These are phyloP conservation scores for Spirogloea muscicola DNA, from an alignment of 139 green algal species.

Conservation along the genomic window DNA sequence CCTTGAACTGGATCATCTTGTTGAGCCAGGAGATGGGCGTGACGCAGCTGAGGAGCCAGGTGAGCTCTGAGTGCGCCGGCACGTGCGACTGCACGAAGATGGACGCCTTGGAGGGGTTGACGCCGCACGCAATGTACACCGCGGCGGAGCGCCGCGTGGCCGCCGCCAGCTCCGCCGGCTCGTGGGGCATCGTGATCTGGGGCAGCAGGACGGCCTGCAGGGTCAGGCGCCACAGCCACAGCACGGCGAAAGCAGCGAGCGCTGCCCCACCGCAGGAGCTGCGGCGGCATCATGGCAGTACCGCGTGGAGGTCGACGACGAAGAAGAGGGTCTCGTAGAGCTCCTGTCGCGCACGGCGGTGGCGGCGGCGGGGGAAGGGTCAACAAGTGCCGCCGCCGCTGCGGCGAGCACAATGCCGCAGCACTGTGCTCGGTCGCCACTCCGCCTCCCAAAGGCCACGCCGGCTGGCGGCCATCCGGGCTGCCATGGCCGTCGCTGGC, in stretches of 20 bases:
- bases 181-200: constrained; percentile 66
- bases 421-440: too few species aligned
- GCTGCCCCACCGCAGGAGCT: neutral
- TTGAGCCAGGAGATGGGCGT: constrained; percentile 92
- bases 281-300: constrained; percentile 10
- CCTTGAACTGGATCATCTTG: constrained; percentile 98
- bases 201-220: neutral
- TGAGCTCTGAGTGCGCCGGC: constrained; percentile 83
- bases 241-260: neutral
- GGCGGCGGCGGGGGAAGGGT: neutral
- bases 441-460: neutral
- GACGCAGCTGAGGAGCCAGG: constrained; percentile 87
- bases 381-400: too few species aligned
- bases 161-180: constrained; percentile 72
- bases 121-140: constrained; percentile 87
- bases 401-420: too few species aligned
- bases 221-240: neutral
- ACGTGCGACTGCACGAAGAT: constrained; percentile 95
- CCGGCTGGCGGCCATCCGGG: constrained; percentile 68
- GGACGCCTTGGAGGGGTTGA: too few species aligned
- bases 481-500: constrained; percentile 14
- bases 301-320: constrained; percentile 93
- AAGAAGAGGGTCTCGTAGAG: constrained; percentile 84
- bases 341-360: constrained; percentile 22
- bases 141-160: constrained; percentile 74